Base-by-base conservation (phyloP, 495 filamentous ascomycete genomes). In the Achaetomiella virescens region DNA sequence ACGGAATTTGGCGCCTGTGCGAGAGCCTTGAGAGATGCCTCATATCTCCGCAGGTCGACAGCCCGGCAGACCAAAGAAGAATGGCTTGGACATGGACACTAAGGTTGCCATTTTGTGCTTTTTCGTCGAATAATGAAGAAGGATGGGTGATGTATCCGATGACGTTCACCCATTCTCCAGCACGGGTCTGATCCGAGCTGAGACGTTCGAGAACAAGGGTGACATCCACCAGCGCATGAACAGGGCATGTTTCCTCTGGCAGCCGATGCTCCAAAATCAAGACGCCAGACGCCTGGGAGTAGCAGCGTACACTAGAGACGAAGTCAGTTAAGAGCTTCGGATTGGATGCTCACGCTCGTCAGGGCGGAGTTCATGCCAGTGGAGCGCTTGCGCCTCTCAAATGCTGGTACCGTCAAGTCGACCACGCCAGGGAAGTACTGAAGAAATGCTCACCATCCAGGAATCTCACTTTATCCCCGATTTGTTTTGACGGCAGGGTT, bases 121-220 rank as follows among this genome's bases (percentile, higher is more conserved):
- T 62, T 24, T 33, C 33, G 48, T 46, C 52, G 58, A 61, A 17
- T 44, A 35, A 54, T 52, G 56, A 46, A 35, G 61, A 45, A 50
- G 57, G 49, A 41, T 59, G 60, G 63, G 77, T 70, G 35, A 95
- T 76, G 68, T 96, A 96, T 2, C 92, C 93, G 50, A 96, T 79
- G 0, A 97, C 80, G 68, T 96, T 93, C 18, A 96, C 66, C 93
- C 93, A 98, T 45, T 86, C 81, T n/a, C 93, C 93, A 47, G 86
- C 72, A 38, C 82, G 75, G 51, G 84, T 77, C 25, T 89, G 82
- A 49, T 85, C 81, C 27, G 78, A 66, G 20, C 82, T 82, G 54
- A 91, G 62, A 18, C 71, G 75, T 52, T 82, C 79, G 5, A 96
- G 75, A 15, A 95, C 66, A 21, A 88, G 80, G 45, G 83, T 78